Percentiles rank a stretch among this genome's conserved stretches.
Conservation (phyloP, 1,139 yeast genomes). For the Sugiyamaella novakii region DNA sequence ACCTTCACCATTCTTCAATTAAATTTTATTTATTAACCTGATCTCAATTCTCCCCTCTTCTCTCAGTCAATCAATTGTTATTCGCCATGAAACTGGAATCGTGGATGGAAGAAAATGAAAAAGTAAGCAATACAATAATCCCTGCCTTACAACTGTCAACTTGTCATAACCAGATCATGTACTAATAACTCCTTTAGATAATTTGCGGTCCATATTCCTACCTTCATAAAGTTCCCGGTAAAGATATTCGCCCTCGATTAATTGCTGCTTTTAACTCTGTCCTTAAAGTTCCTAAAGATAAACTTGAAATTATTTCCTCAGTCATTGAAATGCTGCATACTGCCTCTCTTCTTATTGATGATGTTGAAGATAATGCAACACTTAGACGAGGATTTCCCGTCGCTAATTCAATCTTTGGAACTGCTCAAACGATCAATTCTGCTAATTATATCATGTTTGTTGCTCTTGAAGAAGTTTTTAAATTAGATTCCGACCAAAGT, state of each 20-base stretch:
- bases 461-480: constrained; percentile 57
- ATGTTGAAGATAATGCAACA: constrained; percentile 76
- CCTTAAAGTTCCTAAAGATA: constrained; percentile 45
- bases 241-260: constrained; percentile 54
- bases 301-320: constrained; percentile 45
- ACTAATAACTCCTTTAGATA: constrained; percentile 27
- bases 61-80: too few relatives aligned
- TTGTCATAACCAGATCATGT: neutral
- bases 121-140: constrained; percentile 20
- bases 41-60: too few relatives aligned
- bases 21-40: too few relatives aligned
- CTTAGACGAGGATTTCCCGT: constrained; percentile 75
- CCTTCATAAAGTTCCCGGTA: constrained; percentile 55
- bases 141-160: neutral
- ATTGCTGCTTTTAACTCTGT: constrained; percentile 55
- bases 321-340: constrained; percentile 63
- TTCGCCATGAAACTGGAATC: constrained; percentile 17
- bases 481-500: constrained; percentile 34
- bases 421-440: constrained; percentile 77
- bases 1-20: too few relatives aligned
- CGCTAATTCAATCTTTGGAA: constrained; percentile 75
- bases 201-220: constrained; percentile 57
- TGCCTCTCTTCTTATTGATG: constrained; percentile 74
- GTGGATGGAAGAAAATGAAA: constrained; percentile 28
- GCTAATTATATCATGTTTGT: constrained; percentile 81